phyloP scores from a whole-genome alignment of 768 basidiomycete genomes.

The Sistotremastrum suecicum region DNA sequence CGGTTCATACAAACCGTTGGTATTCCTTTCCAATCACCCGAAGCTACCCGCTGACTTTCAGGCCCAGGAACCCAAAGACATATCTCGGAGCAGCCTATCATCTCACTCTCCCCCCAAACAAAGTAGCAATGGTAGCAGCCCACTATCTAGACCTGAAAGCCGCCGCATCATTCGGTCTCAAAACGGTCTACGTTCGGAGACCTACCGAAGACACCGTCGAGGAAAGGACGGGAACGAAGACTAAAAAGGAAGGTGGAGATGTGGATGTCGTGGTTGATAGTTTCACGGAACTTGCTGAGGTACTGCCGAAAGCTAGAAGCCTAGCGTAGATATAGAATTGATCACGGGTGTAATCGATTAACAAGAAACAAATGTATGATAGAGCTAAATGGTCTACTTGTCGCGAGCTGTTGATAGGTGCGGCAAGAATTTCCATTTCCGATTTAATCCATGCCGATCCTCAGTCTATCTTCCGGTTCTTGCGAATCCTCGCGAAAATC shows the following conservation, averaged over 20 bases:
- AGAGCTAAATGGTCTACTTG: no score
- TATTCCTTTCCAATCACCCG: background rate
- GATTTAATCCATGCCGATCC: no score
- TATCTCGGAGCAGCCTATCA: slow-evolving; percentile 37
- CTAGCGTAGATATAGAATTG: no score
- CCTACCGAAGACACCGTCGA: slow-evolving; percentile 27
- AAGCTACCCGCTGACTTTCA: background rate
- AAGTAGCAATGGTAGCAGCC: slow-evolving; percentile 51
- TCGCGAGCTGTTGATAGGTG: no score
- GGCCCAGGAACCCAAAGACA: slow-evolving; percentile 31
- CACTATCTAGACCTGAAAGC: slow-evolving; percentile 44
- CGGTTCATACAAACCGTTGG: slow-evolving; percentile 51
- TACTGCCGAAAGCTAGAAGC: background rate
- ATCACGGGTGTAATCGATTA: no score
- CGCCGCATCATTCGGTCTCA: slow-evolving; percentile 37
- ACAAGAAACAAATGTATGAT: no score
- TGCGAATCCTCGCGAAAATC: no score
- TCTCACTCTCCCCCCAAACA: slow-evolving; percentile 31
- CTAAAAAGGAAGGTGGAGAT: slow-evolving; percentile 39
- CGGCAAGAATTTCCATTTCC: no score
- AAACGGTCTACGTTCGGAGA: slow-evolving; percentile 44
- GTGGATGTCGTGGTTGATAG: slow-evolving; percentile 42
- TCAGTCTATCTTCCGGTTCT: no score
- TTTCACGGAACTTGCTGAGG: slow-evolving; percentile 33
- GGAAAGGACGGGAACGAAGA: slow-evolving; percentile 19